Conservation (phyloP, 1,284 basidiomycete genomes). For the Leccinum pachyderme region DNA sequence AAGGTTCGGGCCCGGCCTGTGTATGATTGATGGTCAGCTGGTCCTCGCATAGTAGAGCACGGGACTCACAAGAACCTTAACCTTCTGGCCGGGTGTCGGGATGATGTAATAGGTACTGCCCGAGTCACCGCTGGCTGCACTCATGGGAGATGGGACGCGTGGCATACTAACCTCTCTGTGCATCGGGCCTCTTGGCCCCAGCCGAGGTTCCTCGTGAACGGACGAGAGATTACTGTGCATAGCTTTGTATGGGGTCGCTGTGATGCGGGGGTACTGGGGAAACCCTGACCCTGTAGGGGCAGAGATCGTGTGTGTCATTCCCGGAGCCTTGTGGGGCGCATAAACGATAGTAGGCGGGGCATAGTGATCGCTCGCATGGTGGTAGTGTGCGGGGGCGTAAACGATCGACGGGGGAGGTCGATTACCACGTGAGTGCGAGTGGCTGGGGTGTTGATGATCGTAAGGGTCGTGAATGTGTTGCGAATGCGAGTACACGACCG, state of each 20-base stretch:
- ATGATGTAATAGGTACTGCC: constrained; percentile 72
- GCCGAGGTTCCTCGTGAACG: constrained; percentile 33
- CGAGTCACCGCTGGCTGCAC: constrained; percentile 48
- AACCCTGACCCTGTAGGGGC: constrained; percentile 42
- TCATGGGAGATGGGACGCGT: constrained; percentile 31
- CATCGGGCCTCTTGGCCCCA: constrained; percentile 30
- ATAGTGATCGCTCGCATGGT: constrained; percentile 44
- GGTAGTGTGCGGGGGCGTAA: constrained; percentile 44
- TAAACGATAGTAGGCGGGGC: constrained; percentile 49
- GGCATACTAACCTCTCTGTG: constrained; percentile 25
- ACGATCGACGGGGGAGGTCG: constrained; percentile 48
- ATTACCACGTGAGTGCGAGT: constrained; percentile 35
- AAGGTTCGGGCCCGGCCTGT: constrained; percentile 46
- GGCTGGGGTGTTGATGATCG: constrained; percentile 36
- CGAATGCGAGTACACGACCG: constrained; percentile 35
- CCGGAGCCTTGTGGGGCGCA: constrained; percentile 43
- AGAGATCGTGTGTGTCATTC: constrained; percentile 56
- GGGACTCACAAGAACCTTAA: constrained; percentile 64
- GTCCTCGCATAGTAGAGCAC: constrained; percentile 7
- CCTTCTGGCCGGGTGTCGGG: constrained; percentile 63
- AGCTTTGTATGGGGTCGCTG: constrained; percentile 38
- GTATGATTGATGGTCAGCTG: constrained; percentile 7
- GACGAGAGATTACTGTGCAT: constrained; percentile 32
- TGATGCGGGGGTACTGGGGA: constrained; percentile 35
- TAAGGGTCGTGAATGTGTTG: constrained; percentile 33